Percentiles rank a stretch among this genome's conserved stretches.
Evolutionary conservation across 768 basidiomycete species (phyloP).

Genomic region (Stropharia rugosoannulata): DNA sequence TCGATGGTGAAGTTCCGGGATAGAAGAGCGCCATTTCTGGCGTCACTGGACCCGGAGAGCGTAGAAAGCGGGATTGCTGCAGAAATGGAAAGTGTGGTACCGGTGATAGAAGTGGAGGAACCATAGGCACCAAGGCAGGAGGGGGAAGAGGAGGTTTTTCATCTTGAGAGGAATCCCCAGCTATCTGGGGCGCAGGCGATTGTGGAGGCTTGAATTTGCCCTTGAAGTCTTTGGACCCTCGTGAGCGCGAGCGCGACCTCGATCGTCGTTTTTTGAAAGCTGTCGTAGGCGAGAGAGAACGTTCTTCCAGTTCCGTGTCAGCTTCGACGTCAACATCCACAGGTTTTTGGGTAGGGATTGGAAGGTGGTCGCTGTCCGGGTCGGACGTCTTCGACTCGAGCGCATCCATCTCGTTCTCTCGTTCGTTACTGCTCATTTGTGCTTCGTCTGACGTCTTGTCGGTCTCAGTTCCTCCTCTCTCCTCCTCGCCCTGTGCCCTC

Average conservation of each 20-base stretch:
- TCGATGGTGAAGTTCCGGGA: slow-evolving; percentile 65
- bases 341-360: slow-evolving; percentile 12
- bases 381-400: slow-evolving; percentile 15
- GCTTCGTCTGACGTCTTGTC: slow-evolving; percentile 6
- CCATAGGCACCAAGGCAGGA: slow-evolving; percentile 31
- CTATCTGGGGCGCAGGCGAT: slow-evolving; percentile 44
- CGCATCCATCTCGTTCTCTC: slow-evolving; percentile 4
- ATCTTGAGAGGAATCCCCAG: slow-evolving; percentile 75
- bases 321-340: slow-evolving; percentile 31
- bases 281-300: slow-evolving; percentile 43
- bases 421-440: neutral
- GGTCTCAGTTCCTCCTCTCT: slow-evolving; percentile 14
- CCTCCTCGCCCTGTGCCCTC: slow-evolving; percentile 32
- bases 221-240: slow-evolving; percentile 75
- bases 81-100: slow-evolving; percentile 51
- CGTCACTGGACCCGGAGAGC: slow-evolving; percentile 52
- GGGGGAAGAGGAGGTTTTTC: slow-evolving; percentile 42
- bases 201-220: slow-evolving; percentile 51
- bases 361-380: slow-evolving; percentile 17
- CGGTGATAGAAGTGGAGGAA: slow-evolving; percentile 43
- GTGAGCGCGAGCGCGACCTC: slow-evolving; percentile 77
- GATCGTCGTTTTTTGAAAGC: slow-evolving; percentile 63
- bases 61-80: slow-evolving; percentile 42
- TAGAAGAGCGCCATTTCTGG: slow-evolving; percentile 59
- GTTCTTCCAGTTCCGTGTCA: slow-evolving; percentile 39